A percentile compares a stretch with the other conserved stretches of the same genome.
Conservation (phyloP, 345 rosid species). For the Eucalyptus regnans region DNA sequence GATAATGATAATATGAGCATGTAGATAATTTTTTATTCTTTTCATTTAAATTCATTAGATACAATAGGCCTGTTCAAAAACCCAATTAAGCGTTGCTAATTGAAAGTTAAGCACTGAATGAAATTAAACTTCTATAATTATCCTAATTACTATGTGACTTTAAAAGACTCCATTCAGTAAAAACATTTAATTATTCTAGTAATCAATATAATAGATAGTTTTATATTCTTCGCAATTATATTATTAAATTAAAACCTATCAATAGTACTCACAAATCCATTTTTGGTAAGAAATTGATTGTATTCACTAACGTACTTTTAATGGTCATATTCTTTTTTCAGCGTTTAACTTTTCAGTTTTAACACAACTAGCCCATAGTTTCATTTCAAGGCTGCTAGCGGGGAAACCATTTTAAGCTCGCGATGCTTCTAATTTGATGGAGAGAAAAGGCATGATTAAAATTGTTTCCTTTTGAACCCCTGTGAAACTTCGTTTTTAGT, state of each 20-base stretch:
- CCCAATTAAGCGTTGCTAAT: not conserved
- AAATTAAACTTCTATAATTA: too few relatives aligned
- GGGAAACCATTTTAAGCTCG: too few relatives aligned
- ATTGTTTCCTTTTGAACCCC: too few relatives aligned
- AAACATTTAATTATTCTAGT: not conserved
- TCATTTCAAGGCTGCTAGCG: not conserved
- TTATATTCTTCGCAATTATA: not conserved
- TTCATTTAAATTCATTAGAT: too few relatives aligned
- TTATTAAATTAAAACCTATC: too few relatives aligned
- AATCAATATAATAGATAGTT: not conserved
- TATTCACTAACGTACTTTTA: not conserved
- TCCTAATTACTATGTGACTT: not conserved
- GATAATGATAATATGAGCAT: too few relatives aligned
- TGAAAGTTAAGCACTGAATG: too few relatives aligned
- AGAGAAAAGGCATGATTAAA: too few relatives aligned
- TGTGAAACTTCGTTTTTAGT: too few relatives aligned
- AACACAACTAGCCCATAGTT: not conserved
- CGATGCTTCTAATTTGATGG: too few relatives aligned
- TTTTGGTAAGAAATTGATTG: not conserved
- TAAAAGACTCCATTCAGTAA: not conserved
- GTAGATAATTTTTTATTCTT: too few relatives aligned
- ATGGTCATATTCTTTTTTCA: not conserved
- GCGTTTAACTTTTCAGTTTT: too few relatives aligned
- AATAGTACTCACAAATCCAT: not conserved
- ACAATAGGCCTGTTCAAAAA: not conserved